These are phyloP conservation scores for Tolypocladium endophyticum DNA, from an alignment of 2,329 filamentous ascomycete species.

Conservation along the genomic window DNA sequence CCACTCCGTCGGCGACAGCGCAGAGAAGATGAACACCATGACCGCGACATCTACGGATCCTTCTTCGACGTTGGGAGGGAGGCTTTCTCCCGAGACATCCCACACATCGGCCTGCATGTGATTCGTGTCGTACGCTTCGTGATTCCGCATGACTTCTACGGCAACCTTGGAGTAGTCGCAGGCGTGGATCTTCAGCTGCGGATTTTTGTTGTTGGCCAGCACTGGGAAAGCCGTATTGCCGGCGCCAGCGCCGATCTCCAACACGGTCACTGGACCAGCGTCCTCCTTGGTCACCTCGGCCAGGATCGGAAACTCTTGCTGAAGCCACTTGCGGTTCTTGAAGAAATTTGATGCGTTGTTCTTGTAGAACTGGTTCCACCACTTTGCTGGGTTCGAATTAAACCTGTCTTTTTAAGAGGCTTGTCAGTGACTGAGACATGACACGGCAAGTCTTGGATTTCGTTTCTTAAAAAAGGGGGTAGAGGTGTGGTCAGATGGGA, in stretches of 20 bases:
- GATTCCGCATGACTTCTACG: slow-evolving; percentile 79
- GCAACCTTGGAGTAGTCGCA: slow-evolving; percentile 96
- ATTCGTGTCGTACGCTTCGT: slow-evolving; percentile 62
- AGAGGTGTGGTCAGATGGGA: slow-evolving; percentile 51
- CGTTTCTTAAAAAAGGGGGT: slow-evolving; percentile 1
- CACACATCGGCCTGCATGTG: slow-evolving; percentile 85
- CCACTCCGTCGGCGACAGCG: slow-evolving; percentile 80
- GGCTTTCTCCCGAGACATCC: slow-evolving; percentile 65
- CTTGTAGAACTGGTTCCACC: slow-evolving; percentile 98
- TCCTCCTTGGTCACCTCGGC: slow-evolving; percentile 60
- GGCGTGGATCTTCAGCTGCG: slow-evolving; percentile 72
- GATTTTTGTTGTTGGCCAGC: slow-evolving; percentile 73
- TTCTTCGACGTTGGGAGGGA: slow-evolving; percentile 69
- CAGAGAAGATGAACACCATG: slow-evolving; percentile 96
- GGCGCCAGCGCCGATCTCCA: slow-evolving; percentile 91
- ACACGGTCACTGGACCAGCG: slow-evolving; percentile 57
- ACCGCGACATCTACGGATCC: slow-evolving; percentile 84
- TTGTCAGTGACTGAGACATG: slow-evolving; percentile 25
- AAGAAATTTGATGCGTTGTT: slow-evolving; percentile 98
- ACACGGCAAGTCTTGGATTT: not conserved
- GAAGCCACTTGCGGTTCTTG: slow-evolving; percentile 95
- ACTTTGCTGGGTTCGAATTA: slow-evolving; percentile 82
- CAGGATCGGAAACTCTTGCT: slow-evolving; percentile 91
- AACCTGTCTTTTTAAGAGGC: slow-evolving; percentile 55
- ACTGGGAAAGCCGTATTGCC: slow-evolving; percentile 96